phyloP scores from a whole-genome alignment of 2,329 filamentous ascomycete species.

The Epichloe baconii region DNA sequence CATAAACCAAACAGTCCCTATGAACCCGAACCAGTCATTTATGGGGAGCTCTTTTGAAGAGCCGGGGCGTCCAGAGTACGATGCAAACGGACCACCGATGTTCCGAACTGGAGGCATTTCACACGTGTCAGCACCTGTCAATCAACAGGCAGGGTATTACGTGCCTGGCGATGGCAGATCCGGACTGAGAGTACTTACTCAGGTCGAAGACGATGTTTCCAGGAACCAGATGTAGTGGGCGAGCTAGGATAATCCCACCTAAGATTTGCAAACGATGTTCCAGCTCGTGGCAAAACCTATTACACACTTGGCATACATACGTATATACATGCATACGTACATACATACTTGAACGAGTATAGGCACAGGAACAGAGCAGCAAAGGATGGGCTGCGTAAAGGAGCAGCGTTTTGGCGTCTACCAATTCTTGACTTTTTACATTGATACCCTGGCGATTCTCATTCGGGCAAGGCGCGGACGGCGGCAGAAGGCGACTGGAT shows the following conservation, averaged over 20 bases:
- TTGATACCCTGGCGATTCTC: neutral
- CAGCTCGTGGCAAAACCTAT: neutral
- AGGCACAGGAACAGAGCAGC: neutral
- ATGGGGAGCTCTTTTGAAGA: slow-evolving; percentile 23
- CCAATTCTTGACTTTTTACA: neutral
- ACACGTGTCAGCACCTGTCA: slow-evolving; percentile 15
- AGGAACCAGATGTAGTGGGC: slow-evolving; percentile 16
- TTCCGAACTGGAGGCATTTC: slow-evolving; percentile 21
- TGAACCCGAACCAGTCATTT: slow-evolving; percentile 21
- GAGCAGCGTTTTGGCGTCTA: neutral
- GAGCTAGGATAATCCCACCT: neutral
- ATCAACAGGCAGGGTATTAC: slow-evolving; percentile 20
- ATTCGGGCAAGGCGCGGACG: neutral
- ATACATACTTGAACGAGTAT: no score
- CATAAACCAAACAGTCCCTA: slow-evolving; percentile 18
- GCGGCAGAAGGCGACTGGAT: neutral
- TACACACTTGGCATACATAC: neutral
- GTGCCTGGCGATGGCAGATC: slow-evolving; percentile 20
- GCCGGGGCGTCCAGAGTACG: slow-evolving; percentile 20
- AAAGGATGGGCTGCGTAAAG: neutral
- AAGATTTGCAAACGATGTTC: neutral
- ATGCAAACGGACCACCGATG: slow-evolving; percentile 16
- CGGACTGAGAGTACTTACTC: slow-evolving; percentile 15
- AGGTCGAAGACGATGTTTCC: slow-evolving; percentile 17
- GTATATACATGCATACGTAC: no score